Evolutionary conservation across 192 early-diverging fungal genomes (phyloP), one percentile per base, ranked within the genome.

Genomic region (Funneliformis geosporum): DNA sequence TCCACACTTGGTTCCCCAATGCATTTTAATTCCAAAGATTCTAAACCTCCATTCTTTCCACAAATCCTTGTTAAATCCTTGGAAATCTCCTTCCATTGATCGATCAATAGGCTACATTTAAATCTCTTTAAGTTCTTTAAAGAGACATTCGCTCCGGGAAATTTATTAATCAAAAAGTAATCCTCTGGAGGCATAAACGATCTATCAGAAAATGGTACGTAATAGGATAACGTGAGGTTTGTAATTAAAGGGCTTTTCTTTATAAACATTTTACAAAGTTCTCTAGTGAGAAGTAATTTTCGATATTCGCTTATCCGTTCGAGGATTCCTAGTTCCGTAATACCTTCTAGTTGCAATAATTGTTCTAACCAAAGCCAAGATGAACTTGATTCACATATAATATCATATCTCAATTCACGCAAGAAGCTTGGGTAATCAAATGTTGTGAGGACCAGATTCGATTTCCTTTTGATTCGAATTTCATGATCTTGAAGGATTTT

Each of bases 221-320:
- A 70, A 40, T 70, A 70, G 8, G 42, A n/a, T 23, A 70, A 43
- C 21, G 68, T 33, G 21, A 70, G 38, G 25, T 18, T 70, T 14
- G 9, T 42, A 8, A 70, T 70, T 40, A 21, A 70, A 33, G 27
- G 2, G 42, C 38, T 42, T 42, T n/a, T 43, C 11, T 5, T 43
- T 18, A 70, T 42, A 33, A 70, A 70, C 33, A 70, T n/a, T 12
- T 70, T 70, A 21, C 68, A 70, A 16, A 70, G 9, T n/a, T 70
- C 68, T 42, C 38, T 23, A 1, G 68, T n/a, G 12, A 65, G 28
- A 4, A 65, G 14, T 28, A 65, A 33, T 65, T 65, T 65, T 65
- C 11, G 12, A 65, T 25, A 65, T 14, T 65, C 64, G 4, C 9
- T 28, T 28, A 5, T 11, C 14, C 25, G 3, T 28, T 65, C 64